Conservation (phyloP, 2,329 filamentous ascomycete genomes). For the Aureobasidium sp. region DNA sequence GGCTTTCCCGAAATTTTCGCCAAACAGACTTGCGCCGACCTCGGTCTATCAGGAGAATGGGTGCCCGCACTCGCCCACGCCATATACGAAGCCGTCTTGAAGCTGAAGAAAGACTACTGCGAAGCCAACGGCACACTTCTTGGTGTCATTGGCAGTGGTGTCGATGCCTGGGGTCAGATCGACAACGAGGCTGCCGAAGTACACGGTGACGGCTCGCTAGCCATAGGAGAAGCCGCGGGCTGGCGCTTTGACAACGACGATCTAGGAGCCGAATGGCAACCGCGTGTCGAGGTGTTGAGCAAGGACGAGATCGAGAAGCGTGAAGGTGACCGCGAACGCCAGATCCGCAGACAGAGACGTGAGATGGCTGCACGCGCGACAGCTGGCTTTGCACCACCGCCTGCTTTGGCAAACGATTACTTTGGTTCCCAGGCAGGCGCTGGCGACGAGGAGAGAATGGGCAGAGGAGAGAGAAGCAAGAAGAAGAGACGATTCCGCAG, state of each 20-base stretch:
- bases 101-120: slow-evolving; percentile 91
- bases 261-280: slow-evolving; percentile 54
- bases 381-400: slow-evolving; percentile 40
- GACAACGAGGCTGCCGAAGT: slow-evolving; percentile 78
- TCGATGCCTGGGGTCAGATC: slow-evolving; percentile 64
- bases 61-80: slow-evolving; percentile 89
- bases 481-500: slow-evolving; percentile 91
- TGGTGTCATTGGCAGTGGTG: slow-evolving; percentile 67
- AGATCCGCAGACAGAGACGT: slow-evolving; percentile 75
- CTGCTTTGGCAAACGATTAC: slow-evolving; percentile 42
- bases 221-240: slow-evolving; percentile 64
- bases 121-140: slow-evolving; percentile 59
- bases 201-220: slow-evolving; percentile 30
- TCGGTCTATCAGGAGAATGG: slow-evolving; percentile 88
- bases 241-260: slow-evolving; percentile 95
- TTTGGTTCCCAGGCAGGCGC: slow-evolving; percentile 44
- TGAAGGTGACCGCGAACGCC: slow-evolving; percentile 86
- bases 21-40: slow-evolving; percentile 83
- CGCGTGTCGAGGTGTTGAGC: slow-evolving; percentile 54
- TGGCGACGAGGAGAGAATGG: slow-evolving; percentile 69
- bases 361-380: slow-evolving; percentile 76
- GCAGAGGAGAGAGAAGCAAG: slow-evolving; percentile 84
- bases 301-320: slow-evolving; percentile 98
- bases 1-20: slow-evolving; percentile 91
- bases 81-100: slow-evolving; percentile 90